Conservation (phyloP, 139 green algal species). For the Pseudopediastrum boryanum region DNA sequence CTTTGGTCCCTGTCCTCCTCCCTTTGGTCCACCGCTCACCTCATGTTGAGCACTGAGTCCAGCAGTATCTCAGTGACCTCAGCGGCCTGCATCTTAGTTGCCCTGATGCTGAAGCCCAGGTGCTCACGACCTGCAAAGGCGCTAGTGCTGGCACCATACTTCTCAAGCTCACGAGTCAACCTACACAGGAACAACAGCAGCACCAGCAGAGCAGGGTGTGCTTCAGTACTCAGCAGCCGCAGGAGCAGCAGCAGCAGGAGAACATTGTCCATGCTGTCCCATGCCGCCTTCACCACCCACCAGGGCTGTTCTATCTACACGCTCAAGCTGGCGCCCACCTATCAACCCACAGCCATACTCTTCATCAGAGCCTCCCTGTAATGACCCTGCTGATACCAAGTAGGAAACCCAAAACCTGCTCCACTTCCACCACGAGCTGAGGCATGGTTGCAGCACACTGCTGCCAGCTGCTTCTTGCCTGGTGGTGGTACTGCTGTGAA, state of each 20-base stretch:
- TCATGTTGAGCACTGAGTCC: constrained; percentile 57
- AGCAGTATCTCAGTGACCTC: constrained; percentile 62
- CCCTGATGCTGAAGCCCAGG: constrained; percentile 46
- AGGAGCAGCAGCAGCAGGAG: neutral
- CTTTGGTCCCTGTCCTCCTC: no score
- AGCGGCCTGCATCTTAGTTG: constrained; percentile 43
- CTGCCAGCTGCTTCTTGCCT: no score
- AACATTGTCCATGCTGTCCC: neutral
- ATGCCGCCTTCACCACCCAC: neutral
- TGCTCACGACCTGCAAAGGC: constrained; percentile 48
- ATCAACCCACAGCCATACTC: neutral
- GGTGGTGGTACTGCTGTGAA: no score
- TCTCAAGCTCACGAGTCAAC: constrained; percentile 68
- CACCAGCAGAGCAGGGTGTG: neutral
- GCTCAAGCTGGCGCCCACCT: neutral
- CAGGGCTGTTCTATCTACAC: neutral
- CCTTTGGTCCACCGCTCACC: constrained; percentile 6
- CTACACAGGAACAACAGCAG: constrained; percentile 43
- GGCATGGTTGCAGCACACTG: no score
- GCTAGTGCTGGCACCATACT: constrained; percentile 52
- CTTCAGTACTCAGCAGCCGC: neutral
- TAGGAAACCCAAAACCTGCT: no score
- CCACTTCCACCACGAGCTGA: no score
- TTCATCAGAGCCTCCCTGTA: neutral
- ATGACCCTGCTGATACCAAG: no score